These are phyloP conservation scores for Rhytidiadelphus loreus DNA, from an alignment of 225 moss, liverwort and hornwort genomes.

Conservation along the genomic window DNA sequence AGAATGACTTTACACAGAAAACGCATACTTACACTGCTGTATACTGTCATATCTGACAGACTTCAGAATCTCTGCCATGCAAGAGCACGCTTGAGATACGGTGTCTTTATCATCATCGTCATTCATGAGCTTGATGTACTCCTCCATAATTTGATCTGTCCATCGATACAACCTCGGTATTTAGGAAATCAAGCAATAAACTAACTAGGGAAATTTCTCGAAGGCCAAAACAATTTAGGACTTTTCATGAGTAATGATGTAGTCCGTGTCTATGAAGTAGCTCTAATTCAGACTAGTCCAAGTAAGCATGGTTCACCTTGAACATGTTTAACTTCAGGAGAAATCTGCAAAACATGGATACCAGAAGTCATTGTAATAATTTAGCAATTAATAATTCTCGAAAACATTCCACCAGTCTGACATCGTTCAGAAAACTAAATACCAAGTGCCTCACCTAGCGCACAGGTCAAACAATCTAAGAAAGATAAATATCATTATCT, in stretches of 20 bases:
- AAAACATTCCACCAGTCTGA: background rate
- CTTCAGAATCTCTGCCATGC: slow-evolving; percentile 81
- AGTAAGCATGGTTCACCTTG: slow-evolving; percentile 37
- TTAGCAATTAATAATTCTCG: background rate
- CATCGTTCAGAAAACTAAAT: background rate
- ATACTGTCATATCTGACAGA: slow-evolving; percentile 54
- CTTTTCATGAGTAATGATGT: background rate
- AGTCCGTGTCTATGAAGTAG: background rate
- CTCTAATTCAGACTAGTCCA: background rate
- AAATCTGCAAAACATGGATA: slow-evolving; percentile 31
- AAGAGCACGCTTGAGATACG: slow-evolving; percentile 89
- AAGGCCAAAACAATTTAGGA: background rate
- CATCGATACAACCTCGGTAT: background rate
- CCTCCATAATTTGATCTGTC: slow-evolving; percentile 72
- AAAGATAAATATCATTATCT: background rate
- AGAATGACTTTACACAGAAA: background rate
- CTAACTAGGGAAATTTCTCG: background rate
- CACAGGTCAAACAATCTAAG: background rate
- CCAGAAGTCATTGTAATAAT: background rate
- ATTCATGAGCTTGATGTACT: slow-evolving; percentile 75
- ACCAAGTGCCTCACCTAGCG: background rate
- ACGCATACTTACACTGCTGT: slow-evolving; percentile 52
- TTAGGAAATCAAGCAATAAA: background rate
- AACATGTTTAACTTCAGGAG: slow-evolving; percentile 79
- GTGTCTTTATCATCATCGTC: slow-evolving; percentile 98